Evolutionary conservation across 2,329 filamentous ascomycete species (phyloP).

Genomic region (Periconia sp.): DNA sequence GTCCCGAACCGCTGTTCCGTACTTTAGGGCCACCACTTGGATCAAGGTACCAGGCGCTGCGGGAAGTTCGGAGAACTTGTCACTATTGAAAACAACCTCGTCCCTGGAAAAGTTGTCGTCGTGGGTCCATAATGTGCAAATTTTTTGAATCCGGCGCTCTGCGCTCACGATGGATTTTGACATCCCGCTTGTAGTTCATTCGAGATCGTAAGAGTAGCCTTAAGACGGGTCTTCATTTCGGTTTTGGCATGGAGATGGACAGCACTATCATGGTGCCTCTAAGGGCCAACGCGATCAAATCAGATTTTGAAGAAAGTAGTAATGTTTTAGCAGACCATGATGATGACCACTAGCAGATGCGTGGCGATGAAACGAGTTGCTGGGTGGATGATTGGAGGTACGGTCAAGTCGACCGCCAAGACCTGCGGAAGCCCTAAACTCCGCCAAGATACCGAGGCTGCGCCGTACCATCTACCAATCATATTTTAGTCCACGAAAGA

Average conservation of each 20-base stretch:
- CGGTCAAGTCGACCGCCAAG: too few relatives aligned
- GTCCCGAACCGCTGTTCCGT: constrained; percentile 55
- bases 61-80: constrained; percentile 68
- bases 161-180: constrained; percentile 33
- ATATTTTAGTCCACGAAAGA: too few relatives aligned
- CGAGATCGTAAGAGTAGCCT: not conserved
- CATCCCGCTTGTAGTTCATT: constrained; percentile 25
- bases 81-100: constrained; percentile 79
- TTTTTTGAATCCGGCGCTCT: constrained; percentile 42
- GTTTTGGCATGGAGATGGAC: constrained; percentile 1
- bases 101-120: constrained; percentile 80
- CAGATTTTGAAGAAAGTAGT: too few relatives aligned
- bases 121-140: constrained; percentile 62
- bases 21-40: constrained; percentile 69
- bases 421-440: too few relatives aligned
- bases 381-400: too few relatives aligned
- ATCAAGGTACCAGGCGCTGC: constrained; percentile 73
- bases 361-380: too few relatives aligned
- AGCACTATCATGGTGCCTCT: not conserved
- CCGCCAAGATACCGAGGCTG: too few relatives aligned
- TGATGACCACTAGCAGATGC: too few relatives aligned
- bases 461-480: too few relatives aligned
- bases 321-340: too few relatives aligned
- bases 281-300: not conserved
- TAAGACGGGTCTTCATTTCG: constrained; percentile 14